Base-by-base conservation (phyloP, 345 rosid genomes). In the Lepidium africanum region DNA sequence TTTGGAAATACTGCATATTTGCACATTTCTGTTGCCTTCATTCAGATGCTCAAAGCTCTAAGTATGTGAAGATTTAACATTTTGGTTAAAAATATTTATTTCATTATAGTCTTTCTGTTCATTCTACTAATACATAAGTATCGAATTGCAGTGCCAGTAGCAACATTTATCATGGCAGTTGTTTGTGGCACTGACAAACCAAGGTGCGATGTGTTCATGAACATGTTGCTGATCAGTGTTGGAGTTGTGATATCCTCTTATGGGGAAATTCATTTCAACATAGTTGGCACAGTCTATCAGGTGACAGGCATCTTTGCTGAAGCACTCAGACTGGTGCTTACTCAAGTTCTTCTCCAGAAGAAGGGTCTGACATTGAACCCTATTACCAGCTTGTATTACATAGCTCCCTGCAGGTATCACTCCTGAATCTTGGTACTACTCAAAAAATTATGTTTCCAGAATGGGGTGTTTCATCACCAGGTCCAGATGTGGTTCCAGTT, bases 31-130 rank as follows among this genome's bases (percentile, higher is more conserved):
- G 96, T 91, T 65, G 97, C 99, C 82, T 93, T 91, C 73, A 91
- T 93, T 77, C 99, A 93, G 85, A 90, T 93, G 99, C 99, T 94
- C 42, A 91, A 91, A 81, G 97, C 97, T 76, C 73, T 91, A 70
- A 89, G 99, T 94, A 91, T 69, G 96, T 81, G 50, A 46, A 72
- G 65, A 32, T 35, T 17, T 38, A 19, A 61, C 13, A 38, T 54
- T n/a, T 36, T 73, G 55, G 50, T 57, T 76, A 42, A 27, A 48
- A 63, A 12, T 2, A 41, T 45, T 71, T 37, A 30, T 62, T 47
- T n/a, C 13, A 14, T 53, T 43, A 45, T 13, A 51, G 3, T 48
- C 49, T 53, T 51, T 62, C 21, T 65, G 12, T 52, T 59, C 47
- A 35, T 59, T 49, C 40, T 73, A 32, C 43, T 81, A 47, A 72